Evolutionary conservation across 805 yeast genomes (phyloP).

Genomic region (Hanseniaspora meyeri): DNA sequence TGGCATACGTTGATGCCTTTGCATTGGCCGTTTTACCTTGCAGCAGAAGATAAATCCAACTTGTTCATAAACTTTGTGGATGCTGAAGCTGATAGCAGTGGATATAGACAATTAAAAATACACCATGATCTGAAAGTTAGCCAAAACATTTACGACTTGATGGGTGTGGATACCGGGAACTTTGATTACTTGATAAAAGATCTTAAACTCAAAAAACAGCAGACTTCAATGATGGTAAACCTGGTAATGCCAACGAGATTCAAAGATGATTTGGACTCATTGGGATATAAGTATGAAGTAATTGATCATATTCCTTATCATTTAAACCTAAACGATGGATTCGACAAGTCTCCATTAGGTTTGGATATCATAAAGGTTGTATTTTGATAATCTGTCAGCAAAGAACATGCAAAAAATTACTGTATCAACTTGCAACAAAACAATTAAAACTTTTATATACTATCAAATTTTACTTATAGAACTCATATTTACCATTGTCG

Average conservation of each 20-base stretch:
- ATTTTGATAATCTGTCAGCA: neutral
- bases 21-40: slow-evolving; percentile 8
- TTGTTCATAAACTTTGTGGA: neutral
- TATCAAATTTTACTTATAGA: slow-evolving; percentile 54
- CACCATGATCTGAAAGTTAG: neutral
- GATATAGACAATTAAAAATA: neutral
- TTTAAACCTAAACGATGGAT: slow-evolving; percentile 7
- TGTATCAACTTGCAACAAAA: neutral
- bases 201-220: neutral
- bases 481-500: slow-evolving; percentile 94
- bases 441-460: neutral
- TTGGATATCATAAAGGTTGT: neutral
- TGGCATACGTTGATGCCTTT: slow-evolving; percentile 12
- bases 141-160: slow-evolving; percentile 1
- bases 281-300: neutral
- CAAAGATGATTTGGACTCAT: neutral
- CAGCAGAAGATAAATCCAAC: neutral
- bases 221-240: neutral
- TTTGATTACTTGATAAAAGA: neutral
- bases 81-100: neutral
- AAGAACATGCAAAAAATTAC: neutral
- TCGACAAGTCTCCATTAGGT: slow-evolving; percentile 1
- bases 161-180: slow-evolving; percentile 6
- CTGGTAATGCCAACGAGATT: neutral
- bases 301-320: neutral